Evolutionary conservation across 1,284 basidiomycete species (phyloP).

Genomic region (Ustilago bromivora): DNA sequence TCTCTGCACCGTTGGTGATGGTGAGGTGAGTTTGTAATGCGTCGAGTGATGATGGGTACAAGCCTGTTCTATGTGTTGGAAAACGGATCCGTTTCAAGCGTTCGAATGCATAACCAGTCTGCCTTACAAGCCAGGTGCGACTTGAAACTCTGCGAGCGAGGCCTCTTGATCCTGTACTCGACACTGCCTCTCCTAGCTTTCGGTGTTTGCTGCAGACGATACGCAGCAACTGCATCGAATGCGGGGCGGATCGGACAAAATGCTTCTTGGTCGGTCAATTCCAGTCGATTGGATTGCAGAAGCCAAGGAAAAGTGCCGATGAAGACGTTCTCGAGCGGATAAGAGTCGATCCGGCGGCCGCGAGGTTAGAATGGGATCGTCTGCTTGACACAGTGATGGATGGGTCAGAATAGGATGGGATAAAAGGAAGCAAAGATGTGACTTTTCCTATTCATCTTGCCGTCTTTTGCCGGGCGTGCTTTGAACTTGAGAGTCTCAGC

Average conservation of each 20-base stretch:
- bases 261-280: conserved; percentile 9
- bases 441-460: not conserved
- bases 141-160: conserved; percentile 8
- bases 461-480: not conserved
- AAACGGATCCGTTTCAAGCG: conserved; percentile 7
- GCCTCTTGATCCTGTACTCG: not conserved
- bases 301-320: not conserved
- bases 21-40: not conserved
- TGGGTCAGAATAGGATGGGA: not conserved
- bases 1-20: conserved; percentile 13
- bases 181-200: not conserved
- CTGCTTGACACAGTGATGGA: not conserved
- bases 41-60: conserved; percentile 1
- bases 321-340: conserved; percentile 7
- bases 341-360: conserved; percentile 24
- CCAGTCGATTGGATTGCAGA: not conserved
- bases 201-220: not conserved
- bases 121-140: not conserved
- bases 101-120: not conserved
- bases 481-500: not conserved
- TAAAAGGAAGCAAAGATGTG: not conserved
- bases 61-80: not conserved
- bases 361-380: not conserved
- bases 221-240: not conserved
- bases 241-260: not conserved